phyloP scores from a whole-genome alignment of 2,329 filamentous ascomycete species.

The Aspergillus pseudonomiae region DNA sequence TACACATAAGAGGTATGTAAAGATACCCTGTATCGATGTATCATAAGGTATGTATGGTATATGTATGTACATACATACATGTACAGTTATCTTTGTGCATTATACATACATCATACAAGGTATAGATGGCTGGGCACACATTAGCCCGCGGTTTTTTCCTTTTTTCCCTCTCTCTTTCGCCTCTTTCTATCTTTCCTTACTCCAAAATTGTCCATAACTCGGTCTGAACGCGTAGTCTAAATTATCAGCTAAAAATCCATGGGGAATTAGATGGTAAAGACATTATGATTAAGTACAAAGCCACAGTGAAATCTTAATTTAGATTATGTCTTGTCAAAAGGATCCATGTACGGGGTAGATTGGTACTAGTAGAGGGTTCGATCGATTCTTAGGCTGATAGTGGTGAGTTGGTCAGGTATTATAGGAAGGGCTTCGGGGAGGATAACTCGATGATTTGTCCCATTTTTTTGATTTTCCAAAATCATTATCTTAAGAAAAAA shows the following conservation, averaged over 20 bases:
- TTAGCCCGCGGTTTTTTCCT: not conserved
- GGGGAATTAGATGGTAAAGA: not conserved
- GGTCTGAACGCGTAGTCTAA: not conserved
- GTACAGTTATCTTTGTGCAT: not conserved
- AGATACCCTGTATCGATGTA: not conserved
- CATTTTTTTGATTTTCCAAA: no score
- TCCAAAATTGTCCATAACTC: not conserved
- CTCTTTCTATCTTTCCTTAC: not conserved
- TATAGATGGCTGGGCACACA: not conserved
- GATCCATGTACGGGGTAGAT: no score
- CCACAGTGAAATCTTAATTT: constrained; percentile 3
- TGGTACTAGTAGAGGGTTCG: not conserved
- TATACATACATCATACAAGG: constrained; percentile 1
- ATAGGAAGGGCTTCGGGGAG: no score
- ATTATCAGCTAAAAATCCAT: not conserved
- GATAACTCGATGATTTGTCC: no score
- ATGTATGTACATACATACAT: constrained; percentile 1
- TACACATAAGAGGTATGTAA: not conserved
- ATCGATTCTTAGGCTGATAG: not conserved
- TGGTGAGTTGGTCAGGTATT: not conserved
- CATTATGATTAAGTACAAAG: not conserved
- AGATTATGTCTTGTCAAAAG: not conserved
- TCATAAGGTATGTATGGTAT: not conserved
- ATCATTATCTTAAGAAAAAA: no score
- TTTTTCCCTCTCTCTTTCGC: not conserved